Evolutionary conservation across 305 asterid genomes (phyloP).

Genomic region (Andrographis paniculata): DNA sequence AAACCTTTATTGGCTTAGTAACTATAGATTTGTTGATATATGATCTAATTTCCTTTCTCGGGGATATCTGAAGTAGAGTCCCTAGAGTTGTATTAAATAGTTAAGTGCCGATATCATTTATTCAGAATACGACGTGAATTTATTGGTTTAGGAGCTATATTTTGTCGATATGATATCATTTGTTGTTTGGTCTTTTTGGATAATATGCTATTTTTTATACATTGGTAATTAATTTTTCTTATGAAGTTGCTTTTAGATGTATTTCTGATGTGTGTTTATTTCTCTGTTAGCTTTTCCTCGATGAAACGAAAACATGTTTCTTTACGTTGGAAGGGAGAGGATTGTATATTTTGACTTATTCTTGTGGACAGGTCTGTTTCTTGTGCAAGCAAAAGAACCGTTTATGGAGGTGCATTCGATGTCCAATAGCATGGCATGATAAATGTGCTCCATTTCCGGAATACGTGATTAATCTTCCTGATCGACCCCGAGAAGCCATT

Average conservation of each 20-base stretch:
- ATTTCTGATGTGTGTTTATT: too few species aligned
- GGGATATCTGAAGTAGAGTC: too few species aligned
- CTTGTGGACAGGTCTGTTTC: conserved; percentile 61
- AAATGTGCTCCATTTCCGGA: conserved; percentile 82
- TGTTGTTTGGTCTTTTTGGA: too few species aligned
- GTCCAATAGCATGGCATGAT: conserved; percentile 68
- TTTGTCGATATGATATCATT: too few species aligned
- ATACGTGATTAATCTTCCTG: conserved; percentile 45
- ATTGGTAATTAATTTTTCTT: too few species aligned
- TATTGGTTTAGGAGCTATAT: conserved; percentile 1
- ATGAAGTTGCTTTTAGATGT: neutral
- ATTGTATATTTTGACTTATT: conserved; percentile 21
- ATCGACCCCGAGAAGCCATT: conserved; percentile 64
- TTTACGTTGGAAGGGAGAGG: neutral
- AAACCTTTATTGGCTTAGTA: conserved; percentile 2
- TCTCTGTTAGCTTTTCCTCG: too few species aligned
- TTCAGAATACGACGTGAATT: conserved; percentile 1
- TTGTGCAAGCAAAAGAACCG: conserved; percentile 61
- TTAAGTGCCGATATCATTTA: neutral
- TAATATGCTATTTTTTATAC: too few species aligned
- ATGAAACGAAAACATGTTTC: too few species aligned
- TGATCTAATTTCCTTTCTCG: too few species aligned
- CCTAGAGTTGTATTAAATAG: too few species aligned
- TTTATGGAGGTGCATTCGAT: conserved; percentile 69
- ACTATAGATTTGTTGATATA: neutral